Percentiles rank a stretch among this genome's conserved stretches.
Evolutionary conservation across 257 asterid genomes (phyloP).

Genomic region (Penstemon davidsonii): DNA sequence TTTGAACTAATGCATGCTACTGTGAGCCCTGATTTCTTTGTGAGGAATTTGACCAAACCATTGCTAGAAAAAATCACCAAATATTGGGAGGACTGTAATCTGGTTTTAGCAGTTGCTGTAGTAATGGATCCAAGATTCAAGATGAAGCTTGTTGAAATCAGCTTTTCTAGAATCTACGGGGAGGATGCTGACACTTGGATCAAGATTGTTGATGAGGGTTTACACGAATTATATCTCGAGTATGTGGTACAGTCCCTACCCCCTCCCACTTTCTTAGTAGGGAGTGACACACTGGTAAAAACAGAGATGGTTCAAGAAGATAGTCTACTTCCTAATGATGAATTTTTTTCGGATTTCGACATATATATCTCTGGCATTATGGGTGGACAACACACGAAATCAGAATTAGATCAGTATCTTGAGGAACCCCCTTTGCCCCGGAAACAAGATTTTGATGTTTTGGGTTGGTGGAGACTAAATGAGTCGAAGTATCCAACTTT

Average conservation of each 20-base stretch:
- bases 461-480: constrained; percentile 85
- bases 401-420: constrained; percentile 65
- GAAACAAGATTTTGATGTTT: constrained; percentile 68
- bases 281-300: constrained; percentile 31
- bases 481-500: constrained; percentile 57
- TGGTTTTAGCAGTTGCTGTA: constrained; percentile 64
- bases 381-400: constrained; percentile 42
- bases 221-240: constrained; percentile 49
- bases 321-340: constrained; percentile 37
- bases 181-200: constrained; percentile 42
- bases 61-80: constrained; percentile 45
- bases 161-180: constrained; percentile 54
- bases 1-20: constrained; percentile 52
- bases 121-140: constrained; percentile 79
- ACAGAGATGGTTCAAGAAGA: constrained; percentile 44
- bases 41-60: constrained; percentile 41
- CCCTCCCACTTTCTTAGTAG: constrained; percentile 35
- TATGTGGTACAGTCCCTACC: constrained; percentile 46
- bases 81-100: constrained; percentile 62
- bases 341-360: constrained; percentile 48
- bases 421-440: constrained; percentile 62
- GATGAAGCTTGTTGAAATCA: constrained; percentile 55
- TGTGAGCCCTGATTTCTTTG: constrained; percentile 38
- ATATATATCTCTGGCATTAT: constrained; percentile 48
- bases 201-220: constrained; percentile 47